These are phyloP conservation scores for Brasilioporus rufonigricans DNA, from an alignment of 768 basidiomycete species.

Conservation along the genomic window DNA sequence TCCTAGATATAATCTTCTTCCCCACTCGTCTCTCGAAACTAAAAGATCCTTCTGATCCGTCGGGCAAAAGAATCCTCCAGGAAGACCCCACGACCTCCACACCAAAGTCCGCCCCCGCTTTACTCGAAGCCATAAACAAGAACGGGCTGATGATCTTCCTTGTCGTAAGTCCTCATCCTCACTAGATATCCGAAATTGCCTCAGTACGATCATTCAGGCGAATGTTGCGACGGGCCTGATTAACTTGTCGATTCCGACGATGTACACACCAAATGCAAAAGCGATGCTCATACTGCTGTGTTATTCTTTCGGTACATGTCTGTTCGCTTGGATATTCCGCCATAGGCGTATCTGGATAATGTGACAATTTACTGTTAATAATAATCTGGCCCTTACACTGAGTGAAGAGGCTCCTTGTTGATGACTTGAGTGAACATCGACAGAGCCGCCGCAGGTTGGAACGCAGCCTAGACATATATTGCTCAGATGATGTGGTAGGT, in stretches of 20 bases:
- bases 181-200: neutral
- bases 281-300: conserved; percentile 61
- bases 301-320: conserved; percentile 61
- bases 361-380: neutral
- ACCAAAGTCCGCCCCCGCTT: conserved; percentile 36
- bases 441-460: conserved; percentile 47
- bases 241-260: conserved; percentile 77
- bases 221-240: conserved; percentile 84
- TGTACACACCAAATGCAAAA: conserved; percentile 59
- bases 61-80: conserved; percentile 25
- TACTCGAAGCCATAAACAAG: conserved; percentile 80
- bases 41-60: conserved; percentile 21
- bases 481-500: conserved; percentile 39
- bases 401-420: conserved; percentile 50
- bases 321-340: conserved; percentile 58
- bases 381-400: conserved; percentile 29
- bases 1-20: conserved; percentile 72
- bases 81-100: conserved; percentile 21
- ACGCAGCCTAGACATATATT: conserved; percentile 46
- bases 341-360: conserved; percentile 34
- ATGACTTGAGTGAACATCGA: conserved; percentile 44
- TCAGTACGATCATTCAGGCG: conserved; percentile 48
- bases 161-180: conserved; percentile 48
- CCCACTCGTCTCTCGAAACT: conserved; percentile 38
- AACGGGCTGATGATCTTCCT: conserved; percentile 83